These are phyloP conservation scores for Tylopilus sp. DNA, from an alignment of 768 basidiomycete genomes.

Conservation along the genomic window DNA sequence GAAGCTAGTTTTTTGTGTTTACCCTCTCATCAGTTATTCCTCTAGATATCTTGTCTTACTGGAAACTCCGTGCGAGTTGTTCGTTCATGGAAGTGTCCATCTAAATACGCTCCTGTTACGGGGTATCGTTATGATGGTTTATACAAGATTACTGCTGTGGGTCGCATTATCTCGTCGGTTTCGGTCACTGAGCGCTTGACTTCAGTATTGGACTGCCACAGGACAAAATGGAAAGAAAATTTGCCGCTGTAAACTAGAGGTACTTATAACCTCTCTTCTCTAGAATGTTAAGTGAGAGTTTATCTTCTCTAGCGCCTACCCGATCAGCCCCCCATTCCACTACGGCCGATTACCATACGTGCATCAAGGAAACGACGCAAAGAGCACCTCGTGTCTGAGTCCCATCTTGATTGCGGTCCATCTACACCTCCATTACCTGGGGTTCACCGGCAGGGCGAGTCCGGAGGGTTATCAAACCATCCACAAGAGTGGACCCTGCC, in stretches of 20 bases:
- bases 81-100: conserved; percentile 17
- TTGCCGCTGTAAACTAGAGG: conserved; percentile 29
- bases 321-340: conserved; percentile 22
- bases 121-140: conserved; percentile 33
- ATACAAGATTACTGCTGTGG: conserved; percentile 25
- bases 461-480: too few species aligned
- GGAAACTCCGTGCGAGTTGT: conserved; percentile 25
- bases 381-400: neutral
- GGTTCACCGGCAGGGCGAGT: too few species aligned
- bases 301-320: conserved; percentile 23
- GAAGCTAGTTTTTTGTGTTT: neutral
- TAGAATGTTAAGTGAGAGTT: neutral
- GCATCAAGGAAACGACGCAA: neutral
- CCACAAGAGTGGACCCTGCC: too few species aligned
- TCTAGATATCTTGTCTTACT: conserved; percentile 21
- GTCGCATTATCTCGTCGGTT: neutral
- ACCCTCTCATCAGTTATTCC: neutral
- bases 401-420: too few species aligned
- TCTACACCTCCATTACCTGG: too few species aligned
- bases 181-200: neutral
- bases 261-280: neutral
- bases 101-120: conserved; percentile 24
- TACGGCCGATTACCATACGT: neutral
- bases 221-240: conserved; percentile 13
- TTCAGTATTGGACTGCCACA: conserved; percentile 21